Base-by-base conservation (phyloP, 1,139 yeast species). In the Lodderomyces oxycetoniae region DNA sequence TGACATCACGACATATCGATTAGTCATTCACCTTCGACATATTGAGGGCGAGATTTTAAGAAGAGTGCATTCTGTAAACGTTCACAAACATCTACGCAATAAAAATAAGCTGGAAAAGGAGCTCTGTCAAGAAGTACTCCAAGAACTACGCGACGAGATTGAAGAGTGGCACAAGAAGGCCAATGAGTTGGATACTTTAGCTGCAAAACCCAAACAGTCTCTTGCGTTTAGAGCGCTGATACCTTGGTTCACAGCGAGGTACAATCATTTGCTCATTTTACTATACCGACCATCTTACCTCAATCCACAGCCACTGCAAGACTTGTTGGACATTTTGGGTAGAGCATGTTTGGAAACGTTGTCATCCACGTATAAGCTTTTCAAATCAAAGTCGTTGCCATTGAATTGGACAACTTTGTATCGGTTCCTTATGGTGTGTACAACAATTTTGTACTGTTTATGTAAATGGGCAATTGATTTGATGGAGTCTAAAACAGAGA, bases 341-440 rank as follows among this genome's bases (percentile, higher is more conserved):
- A 61, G 60, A 32, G 55, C 60, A 17, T 66, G 71, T 42, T 44
- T 65, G 11, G 59, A 66, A 32, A 62, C 66, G 4, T 47, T 69
- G 35, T 58, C 67, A 13, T 60, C 60, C 42, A 63, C 67, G 1
- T 65, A 69, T 47, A 60, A 57, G 26, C 42, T 71, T 4, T 71
- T 63, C 51, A 59, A 62, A 31, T 53, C 65, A 10, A 64, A 61
- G 34, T 43, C 65, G 26, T 46, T 71, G 23, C 77, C 75, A 0
- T 47, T 67, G 33, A 70, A 67, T 41, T 71, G 77, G 77, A 63
- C 69, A 19, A 68, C 74, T 1, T 44, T 69, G 10, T 64, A 67
- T 43, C 54, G 72, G 33, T 61, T 71, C 20, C 43, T 71, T 25
- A 62, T 67, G 22, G 61, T 62, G 11, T 67, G 75, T 44, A 62